Percentiles rank a stretch among this genome's conserved stretches.
These are phyloP conservation scores for Rhizopus microsporus DNA, from an alignment of 371 early-diverging fungal species.

Conservation along the genomic window DNA sequence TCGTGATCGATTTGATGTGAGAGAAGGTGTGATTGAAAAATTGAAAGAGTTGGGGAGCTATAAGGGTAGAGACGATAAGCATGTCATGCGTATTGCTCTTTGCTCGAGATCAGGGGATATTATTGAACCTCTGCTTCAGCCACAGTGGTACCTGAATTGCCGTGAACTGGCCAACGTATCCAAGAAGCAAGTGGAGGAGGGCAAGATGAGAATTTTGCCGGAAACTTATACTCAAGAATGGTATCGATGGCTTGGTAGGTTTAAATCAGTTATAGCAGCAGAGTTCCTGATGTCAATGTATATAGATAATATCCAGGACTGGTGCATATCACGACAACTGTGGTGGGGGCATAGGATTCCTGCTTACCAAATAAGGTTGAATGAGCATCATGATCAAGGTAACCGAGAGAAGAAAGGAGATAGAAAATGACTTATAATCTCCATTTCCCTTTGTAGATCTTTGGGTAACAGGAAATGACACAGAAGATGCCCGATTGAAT, in stretches of 20 bases:
- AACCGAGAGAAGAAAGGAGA: background rate
- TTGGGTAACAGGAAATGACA: slow-evolving; percentile 75
- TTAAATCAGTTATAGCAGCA: background rate
- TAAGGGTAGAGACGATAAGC: slow-evolving; percentile 73
- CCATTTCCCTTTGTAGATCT: slow-evolving; percentile 13
- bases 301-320: slow-evolving; percentile 90
- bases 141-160: slow-evolving; percentile 98
- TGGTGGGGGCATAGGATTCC: slow-evolving; percentile 99
- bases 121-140: slow-evolving; percentile 95
- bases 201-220: slow-evolving; percentile 81
- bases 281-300: too few species aligned
- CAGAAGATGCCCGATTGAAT: slow-evolving; percentile 60
- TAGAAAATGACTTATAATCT: background rate
- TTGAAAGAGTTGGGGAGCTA: slow-evolving; percentile 69
- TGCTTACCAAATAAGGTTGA: slow-evolving; percentile 82
- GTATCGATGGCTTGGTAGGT: slow-evolving; percentile 92
- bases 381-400: slow-evolving; percentile 22
- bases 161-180: slow-evolving; percentile 79
- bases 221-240: slow-evolving; percentile 83
- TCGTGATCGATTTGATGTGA: slow-evolving; percentile 82
- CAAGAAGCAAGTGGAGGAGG: slow-evolving; percentile 68
- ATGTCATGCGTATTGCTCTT: slow-evolving; percentile 86
- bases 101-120: slow-evolving; percentile 95
- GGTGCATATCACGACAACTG: slow-evolving; percentile 99
- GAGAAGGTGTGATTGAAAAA: slow-evolving; percentile 68